Evolutionary conservation across 306 rosid species (phyloP).

Genomic region (Vigna mungo): DNA sequence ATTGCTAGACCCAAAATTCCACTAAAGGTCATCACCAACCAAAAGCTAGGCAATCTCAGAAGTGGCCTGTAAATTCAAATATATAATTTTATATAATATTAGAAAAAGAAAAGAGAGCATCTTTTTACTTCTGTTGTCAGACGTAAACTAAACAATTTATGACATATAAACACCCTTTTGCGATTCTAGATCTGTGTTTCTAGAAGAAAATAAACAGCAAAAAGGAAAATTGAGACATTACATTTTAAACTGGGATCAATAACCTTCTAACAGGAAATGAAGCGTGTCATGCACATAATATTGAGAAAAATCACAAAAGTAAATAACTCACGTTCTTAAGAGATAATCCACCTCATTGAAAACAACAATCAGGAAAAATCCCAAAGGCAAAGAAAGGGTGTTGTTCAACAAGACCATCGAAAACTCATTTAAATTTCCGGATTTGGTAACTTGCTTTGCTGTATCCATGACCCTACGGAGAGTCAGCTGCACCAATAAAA

Average conservation of each 20-base stretch:
- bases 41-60: conserved; percentile 83
- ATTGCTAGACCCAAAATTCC: conserved; percentile 95
- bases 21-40: conserved; percentile 91
- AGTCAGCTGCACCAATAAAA: conserved; percentile 73
- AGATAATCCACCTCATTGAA: conserved; percentile 96
- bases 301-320: conserved; percentile 27
- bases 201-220: conserved; percentile 8
- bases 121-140: conserved; percentile 1
- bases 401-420: conserved; percentile 98
- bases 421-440: conserved; percentile 93
- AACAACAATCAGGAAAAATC: conserved; percentile 72
- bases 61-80: conserved; percentile 80
- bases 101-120: conserved; percentile 1
- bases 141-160: conserved; percentile 19
- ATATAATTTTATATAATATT: conserved; percentile 30
- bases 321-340: conserved; percentile 74
- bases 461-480: conserved; percentile 94
- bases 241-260: conserved; percentile 27
- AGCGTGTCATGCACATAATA: conserved; percentile 30
- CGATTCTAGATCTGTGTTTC: conserved; percentile 31
- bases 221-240: conserved; percentile 22
- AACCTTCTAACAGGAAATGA: conserved; percentile 16
- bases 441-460: conserved; percentile 85
- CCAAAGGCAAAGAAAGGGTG: conserved; percentile 91
- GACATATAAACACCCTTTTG: conserved; percentile 25